These are phyloP conservation scores for Solanum sejunctum DNA, from an alignment of 257 asterid genomes.

Conservation along the genomic window DNA sequence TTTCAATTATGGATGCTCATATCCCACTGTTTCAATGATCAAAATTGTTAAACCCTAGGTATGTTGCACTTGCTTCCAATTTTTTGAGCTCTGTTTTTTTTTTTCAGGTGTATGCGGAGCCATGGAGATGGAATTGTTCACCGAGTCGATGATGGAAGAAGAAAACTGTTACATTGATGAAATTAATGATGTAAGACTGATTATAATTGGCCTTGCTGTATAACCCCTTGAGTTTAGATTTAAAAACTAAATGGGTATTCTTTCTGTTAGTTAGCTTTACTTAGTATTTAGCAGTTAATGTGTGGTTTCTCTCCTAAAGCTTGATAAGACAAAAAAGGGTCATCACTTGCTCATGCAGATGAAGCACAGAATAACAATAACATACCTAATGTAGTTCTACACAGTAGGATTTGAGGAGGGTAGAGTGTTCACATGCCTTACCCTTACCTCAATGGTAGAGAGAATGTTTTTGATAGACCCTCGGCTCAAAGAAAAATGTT, in stretches of 20 bases:
- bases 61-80: neutral
- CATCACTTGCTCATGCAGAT: neutral
- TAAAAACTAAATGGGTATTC: neutral
- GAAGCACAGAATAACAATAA: neutral
- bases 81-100: neutral
- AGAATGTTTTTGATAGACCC: neutral
- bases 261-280: neutral
- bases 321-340: neutral
- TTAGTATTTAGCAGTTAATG: neutral
- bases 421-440: no score
- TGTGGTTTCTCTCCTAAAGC: neutral
- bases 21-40: neutral
- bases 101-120: slow-evolving; percentile 23
- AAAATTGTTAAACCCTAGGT: neutral
- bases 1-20: neutral
- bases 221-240: neutral
- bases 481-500: no score
- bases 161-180: slow-evolving; percentile 48
- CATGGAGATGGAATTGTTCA: slow-evolving; percentile 65
- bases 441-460: neutral
- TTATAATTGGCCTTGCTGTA: neutral
- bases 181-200: slow-evolving; percentile 37
- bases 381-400: neutral
- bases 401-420: no score
- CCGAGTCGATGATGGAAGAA: slow-evolving; percentile 50